Evolutionary conservation across 1,284 basidiomycete genomes (phyloP).

Genomic region (Xerocomus cyaneibrunnescens): DNA sequence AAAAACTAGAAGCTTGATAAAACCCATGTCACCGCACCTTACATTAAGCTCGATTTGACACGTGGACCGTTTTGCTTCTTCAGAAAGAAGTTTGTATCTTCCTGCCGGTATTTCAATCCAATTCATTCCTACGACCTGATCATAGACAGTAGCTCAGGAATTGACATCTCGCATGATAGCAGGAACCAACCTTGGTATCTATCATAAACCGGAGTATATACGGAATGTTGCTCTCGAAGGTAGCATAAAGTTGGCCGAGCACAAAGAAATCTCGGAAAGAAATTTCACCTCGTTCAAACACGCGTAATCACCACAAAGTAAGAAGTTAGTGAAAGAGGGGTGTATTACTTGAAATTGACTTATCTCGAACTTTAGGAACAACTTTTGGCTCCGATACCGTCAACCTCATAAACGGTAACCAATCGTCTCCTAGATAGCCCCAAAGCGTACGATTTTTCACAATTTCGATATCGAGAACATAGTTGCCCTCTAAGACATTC

Average conservation of each 20-base stretch:
- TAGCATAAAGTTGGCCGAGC: conserved; percentile 49
- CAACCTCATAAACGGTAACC: conserved; percentile 80
- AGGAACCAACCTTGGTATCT: conserved; percentile 71
- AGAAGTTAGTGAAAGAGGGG: conserved; percentile 17
- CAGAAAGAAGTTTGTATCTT: conserved; percentile 65
- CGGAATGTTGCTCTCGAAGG: conserved; percentile 90
- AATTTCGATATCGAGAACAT: conserved; percentile 60
- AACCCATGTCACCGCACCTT: conserved; percentile 46
- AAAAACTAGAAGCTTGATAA: not conserved
- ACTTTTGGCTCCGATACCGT: conserved; percentile 69
- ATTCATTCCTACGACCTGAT: conserved; percentile 92
- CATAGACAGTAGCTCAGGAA: not conserved
- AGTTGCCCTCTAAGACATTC: conserved; percentile 33
- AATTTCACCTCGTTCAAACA: conserved; percentile 86
- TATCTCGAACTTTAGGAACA: conserved; percentile 88
- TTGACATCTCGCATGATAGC: not conserved
- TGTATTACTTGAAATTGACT: conserved; percentile 41
- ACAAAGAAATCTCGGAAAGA: conserved; percentile 69
- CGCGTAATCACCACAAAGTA: conserved; percentile 49
- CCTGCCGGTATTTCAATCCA: conserved; percentile 91
- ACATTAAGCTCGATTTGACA: conserved; percentile 87
- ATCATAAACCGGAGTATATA: conserved; percentile 95
- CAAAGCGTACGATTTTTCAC: conserved; percentile 74
- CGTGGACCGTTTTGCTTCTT: conserved; percentile 63
- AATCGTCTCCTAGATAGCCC: conserved; percentile 85